Percentiles rank a stretch among this genome's conserved stretches.
Evolutionary conservation across 2,329 filamentous ascomycete species (phyloP).

Genomic region (Myrmaecium sp.): DNA sequence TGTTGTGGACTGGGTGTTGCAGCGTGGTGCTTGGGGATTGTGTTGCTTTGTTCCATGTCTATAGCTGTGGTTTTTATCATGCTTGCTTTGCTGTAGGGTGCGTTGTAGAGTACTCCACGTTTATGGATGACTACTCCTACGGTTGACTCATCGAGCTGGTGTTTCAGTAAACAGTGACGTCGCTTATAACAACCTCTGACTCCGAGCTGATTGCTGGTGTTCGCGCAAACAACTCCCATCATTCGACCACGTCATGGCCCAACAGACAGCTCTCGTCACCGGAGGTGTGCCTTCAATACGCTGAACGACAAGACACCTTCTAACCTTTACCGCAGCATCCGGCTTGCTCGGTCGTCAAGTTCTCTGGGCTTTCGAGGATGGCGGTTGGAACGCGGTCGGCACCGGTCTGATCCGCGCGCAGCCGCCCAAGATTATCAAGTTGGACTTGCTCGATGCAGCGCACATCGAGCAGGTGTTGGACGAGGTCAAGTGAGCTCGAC

Average conservation of each 20-base stretch:
- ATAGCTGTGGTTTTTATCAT: too few species aligned
- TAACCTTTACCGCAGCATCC: conserved; percentile 33
- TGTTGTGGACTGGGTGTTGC: too few species aligned
- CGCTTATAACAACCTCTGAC: too few species aligned
- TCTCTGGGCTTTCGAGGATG: conserved; percentile 48
- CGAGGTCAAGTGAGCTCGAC: conserved; percentile 28
- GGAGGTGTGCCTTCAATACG: conserved; percentile 33
- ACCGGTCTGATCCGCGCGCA: conserved; percentile 52
- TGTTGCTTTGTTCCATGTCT: neutral
- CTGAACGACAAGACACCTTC: conserved; percentile 6
- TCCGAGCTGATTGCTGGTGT: conserved; percentile 4
- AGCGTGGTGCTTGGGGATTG: too few species aligned
- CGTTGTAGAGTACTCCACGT: conserved; percentile 8
- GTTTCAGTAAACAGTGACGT: too few species aligned
- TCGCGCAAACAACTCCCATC: conserved; percentile 9
- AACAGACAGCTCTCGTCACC: conserved; percentile 51
- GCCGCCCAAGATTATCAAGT: conserved; percentile 43
- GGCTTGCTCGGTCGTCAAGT: conserved; percentile 73
- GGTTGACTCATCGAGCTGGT: too few species aligned
- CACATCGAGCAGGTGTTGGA: conserved; percentile 32
- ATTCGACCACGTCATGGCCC: conserved; percentile 3
- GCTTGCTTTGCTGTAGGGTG: conserved; percentile 1
- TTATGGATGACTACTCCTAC: neutral
- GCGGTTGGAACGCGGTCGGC: conserved; percentile 36
- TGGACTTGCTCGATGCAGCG: conserved; percentile 30